Base-by-base conservation (phyloP, 495 filamentous ascomycete genomes). In the Penicillium alfredii region DNA sequence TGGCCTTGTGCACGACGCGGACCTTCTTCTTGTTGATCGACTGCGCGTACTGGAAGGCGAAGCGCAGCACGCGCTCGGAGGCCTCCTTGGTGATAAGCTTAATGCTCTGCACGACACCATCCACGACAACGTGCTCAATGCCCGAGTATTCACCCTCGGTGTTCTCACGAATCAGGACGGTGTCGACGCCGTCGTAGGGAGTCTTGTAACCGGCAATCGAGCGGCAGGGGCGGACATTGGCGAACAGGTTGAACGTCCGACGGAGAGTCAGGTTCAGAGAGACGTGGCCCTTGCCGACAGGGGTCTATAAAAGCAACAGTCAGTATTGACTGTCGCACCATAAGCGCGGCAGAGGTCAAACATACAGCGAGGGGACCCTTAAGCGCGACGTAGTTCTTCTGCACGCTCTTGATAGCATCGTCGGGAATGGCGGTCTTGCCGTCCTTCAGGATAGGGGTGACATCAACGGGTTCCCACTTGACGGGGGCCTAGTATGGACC, bases 101-200 rank as follows among this genome's bases (percentile, higher is more conserved):
- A 72, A 98, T 97, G 74, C 80, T 86, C 76, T 98, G 93, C 3
- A 98, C 92, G 38, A 98, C 92, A 53, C 92, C 92, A 49, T 96
- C 89, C 15, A 98, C 85, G 33, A 97, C 93, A 34, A 96, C 83
- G 69, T 98, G 92, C 77, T 98, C 92, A 56, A 98, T 97, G 30
- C 92, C 93, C 13, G 88, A 94, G 77, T 98, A 98, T 76, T 98
- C 92, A 66, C 92, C 92, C 76, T 98, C 92, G 47, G 93, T 98
- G 78, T 98, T 98, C 74, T 98, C 92, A 67, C 92, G 86, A 72
- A 98, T 97, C 55, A 98, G 71, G 53, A 96, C 86, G 23, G 88
- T 97, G 68, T 98, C 88, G 60, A 98, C 92, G 51, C 84, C 80
- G 64, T 98, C 92, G 73, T 98, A 98, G 37, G 92, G 87, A 24